Percentiles rank a stretch among this genome's conserved stretches.
phyloP scores from a whole-genome alignment of 1,139 yeast genomes.

The Blastobotrys persicus region DNA sequence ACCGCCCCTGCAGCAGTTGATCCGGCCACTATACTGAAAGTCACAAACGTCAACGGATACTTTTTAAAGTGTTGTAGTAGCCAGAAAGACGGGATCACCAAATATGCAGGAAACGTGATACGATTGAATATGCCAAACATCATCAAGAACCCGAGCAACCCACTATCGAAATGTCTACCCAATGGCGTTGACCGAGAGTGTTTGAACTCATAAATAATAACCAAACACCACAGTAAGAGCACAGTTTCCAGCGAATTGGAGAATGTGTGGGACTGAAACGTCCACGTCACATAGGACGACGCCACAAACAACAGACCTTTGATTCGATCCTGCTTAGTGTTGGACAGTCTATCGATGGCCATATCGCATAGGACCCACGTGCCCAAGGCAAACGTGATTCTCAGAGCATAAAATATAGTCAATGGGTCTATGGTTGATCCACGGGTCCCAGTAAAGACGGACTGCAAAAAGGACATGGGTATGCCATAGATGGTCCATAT shows the following conservation, averaged over 20 bases:
- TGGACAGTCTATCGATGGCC: conserved; percentile 47
- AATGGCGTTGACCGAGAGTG: conserved; percentile 26
- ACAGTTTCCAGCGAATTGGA: conserved; percentile 84
- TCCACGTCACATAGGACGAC: conserved; percentile 77
- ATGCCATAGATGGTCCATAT: conserved; percentile 62
- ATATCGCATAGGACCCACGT: conserved; percentile 60
- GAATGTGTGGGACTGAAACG: conserved; percentile 82
- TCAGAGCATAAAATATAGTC: conserved; percentile 52
- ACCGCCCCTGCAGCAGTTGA: conserved; percentile 44
- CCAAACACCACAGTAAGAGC: conserved; percentile 55
- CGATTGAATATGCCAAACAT: conserved; percentile 79
- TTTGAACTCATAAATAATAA: conserved; percentile 39
- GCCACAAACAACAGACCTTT: conserved; percentile 64
- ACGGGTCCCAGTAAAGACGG: conserved; percentile 23
- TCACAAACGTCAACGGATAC: conserved; percentile 30
- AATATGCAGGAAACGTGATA: conserved; percentile 75
- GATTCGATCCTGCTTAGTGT: conserved; percentile 59
- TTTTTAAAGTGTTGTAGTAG: conserved; percentile 29
- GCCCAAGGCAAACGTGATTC: conserved; percentile 56
- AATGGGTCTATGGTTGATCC: conserved; percentile 31
- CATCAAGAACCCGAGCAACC: conserved; percentile 51
- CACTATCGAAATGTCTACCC: conserved; percentile 34
- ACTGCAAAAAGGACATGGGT: conserved; percentile 46
- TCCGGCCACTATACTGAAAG: conserved; percentile 28
- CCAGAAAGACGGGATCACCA: conserved; percentile 53